Base-by-base conservation (phyloP, 371 early-diverging fungal species). In the Mortierella sp. region DNA sequence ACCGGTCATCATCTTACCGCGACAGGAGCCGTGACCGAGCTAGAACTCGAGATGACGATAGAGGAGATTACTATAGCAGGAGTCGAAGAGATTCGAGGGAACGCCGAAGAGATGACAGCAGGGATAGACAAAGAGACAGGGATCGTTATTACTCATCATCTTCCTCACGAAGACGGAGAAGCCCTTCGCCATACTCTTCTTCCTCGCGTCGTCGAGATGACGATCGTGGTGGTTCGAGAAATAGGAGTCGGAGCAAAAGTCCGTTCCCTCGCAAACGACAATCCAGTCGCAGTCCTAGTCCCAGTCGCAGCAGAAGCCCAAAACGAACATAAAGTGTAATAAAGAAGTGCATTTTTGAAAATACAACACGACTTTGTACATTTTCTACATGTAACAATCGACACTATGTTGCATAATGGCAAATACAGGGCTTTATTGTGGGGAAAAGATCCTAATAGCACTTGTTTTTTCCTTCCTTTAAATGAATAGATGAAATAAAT, bases 171-270 rank as follows among this genome's bases (percentile, higher is more conserved):
- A 32, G 69, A 30, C 64, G 70, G 14, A 63, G 75, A 26, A 75
- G 75, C 45, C 70, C 70, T n/a, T 68, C 73, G 18, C 67, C 73
- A 0, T 73, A 68, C 22, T 67, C 68, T 26, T 28, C 22, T 26
- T 28, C 22, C 22, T 54, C 54, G 20, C 70, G 75, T 54, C 70
- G 66, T 18, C 45, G 71, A 58, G 69, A 57, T 14, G 18, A 59
- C 51, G 63, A 67, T 28, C 69, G 68, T 40, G 62, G 66, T 20
- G 62, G 66, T 20, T 68, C 69, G 4, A 57, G 70, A 47, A 63
- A 73, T 49, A 73, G 68, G 61, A 67, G 73, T 57, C 72, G 61
- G 18, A 72, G 72, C 14, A 22, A 26, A 11, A 54, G 54, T 28
- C 51, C 35, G 52, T 16, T 39, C 6, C 43, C 68, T 49, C 68